Base-by-base conservation (phyloP, 495 filamentous ascomycete genomes). In the Penicillium macrosclerotiorum region DNA sequence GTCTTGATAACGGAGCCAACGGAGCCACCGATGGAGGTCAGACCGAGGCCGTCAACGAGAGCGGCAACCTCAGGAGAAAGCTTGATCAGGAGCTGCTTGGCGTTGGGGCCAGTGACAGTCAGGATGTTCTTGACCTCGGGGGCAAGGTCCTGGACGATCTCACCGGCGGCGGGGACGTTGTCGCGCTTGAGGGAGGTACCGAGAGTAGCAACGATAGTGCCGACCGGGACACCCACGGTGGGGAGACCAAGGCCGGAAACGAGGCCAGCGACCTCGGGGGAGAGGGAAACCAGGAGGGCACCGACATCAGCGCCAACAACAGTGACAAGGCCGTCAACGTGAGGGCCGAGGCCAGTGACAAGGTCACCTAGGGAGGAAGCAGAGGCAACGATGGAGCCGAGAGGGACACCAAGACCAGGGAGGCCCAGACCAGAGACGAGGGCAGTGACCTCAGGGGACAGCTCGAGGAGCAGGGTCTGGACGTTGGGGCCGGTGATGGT, bases 121-220 rank as follows among this genome's bases (percentile, higher is more conserved):
- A 69, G 60, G 47, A 59, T 48, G 31, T 47, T 32, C 33, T 54
- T 36, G 45, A 64, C 64, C 41, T 58, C 26, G 47, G 63, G 62
- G 44, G 55, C 62, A 29, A 67, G 37, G 45, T 69, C 60, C 41
- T 61, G 49, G 45, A 72, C 52, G 43, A 69, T 52, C 49, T 64
- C 46, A 24, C 57, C 55, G 25, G 51, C 43, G 44, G 49, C 39
- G 24, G 49, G n/a, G n/a, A n/a, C n/a, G n/a, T n/a, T 22, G 30
- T 31, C 49, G 18, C 58, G 58, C 58, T 61, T 60, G 17, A 61
- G 30, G 51, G 50, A 55, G 42, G 39, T 42, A 34, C 54, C 58
- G 51, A 55, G 34, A 30, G 51, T 55, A 45, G 53, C 56, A 29
- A 60, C 42, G 27, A 63, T 42, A 12, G 57, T 48, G 17, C 57